phyloP scores from a whole-genome alignment of 2,329 filamentous ascomycete species.

The Stachybotrys elegans region DNA sequence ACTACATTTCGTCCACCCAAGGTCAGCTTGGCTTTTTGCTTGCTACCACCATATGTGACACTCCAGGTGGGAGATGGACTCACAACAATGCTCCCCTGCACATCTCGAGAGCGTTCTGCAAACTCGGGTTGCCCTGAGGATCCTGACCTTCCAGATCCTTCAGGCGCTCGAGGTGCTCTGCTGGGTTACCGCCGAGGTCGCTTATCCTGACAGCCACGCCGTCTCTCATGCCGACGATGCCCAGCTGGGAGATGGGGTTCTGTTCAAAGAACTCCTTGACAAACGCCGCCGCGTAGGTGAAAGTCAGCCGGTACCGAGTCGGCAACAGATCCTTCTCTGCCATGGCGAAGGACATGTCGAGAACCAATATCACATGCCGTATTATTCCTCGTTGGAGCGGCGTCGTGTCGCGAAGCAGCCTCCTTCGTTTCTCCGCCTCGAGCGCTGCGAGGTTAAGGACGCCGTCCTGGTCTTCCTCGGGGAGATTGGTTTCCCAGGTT shows the following conservation, averaged over 20 bases:
- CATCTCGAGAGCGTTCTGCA: constrained; percentile 97
- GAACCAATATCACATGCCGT: constrained; percentile 83
- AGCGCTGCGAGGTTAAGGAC: constrained; percentile 72
- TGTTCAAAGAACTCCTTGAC: constrained; percentile 96
- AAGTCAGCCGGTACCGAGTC: constrained; percentile 74
- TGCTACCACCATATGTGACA: not conserved
- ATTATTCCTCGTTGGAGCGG: constrained; percentile 96
- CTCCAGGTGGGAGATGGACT: constrained; percentile 16
- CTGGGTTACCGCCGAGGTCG: constrained; percentile 87
- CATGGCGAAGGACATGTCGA: constrained; percentile 95
- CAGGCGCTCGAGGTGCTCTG: constrained; percentile 77
- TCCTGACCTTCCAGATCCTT: constrained; percentile 61
- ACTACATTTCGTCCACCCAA: constrained; percentile 35
- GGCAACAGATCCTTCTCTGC: constrained; percentile 89
- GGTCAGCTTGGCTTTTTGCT: constrained; percentile 8
- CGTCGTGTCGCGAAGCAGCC: constrained; percentile 87
- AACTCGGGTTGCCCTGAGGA: constrained; percentile 68
- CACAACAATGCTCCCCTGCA: constrained; percentile 84
- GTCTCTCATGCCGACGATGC: constrained; percentile 88
- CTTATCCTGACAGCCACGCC: constrained; percentile 81
- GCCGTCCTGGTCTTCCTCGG: constrained; percentile 68
- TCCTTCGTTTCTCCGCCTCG: constrained; percentile 75
- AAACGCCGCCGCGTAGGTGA: constrained; percentile 82
- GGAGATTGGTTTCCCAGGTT: constrained; percentile 67
- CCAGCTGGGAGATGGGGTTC: constrained; percentile 95